Evolutionary conservation across 108 stramenopile species (phyloP).

Genomic region (Skeletonema potamos): DNA sequence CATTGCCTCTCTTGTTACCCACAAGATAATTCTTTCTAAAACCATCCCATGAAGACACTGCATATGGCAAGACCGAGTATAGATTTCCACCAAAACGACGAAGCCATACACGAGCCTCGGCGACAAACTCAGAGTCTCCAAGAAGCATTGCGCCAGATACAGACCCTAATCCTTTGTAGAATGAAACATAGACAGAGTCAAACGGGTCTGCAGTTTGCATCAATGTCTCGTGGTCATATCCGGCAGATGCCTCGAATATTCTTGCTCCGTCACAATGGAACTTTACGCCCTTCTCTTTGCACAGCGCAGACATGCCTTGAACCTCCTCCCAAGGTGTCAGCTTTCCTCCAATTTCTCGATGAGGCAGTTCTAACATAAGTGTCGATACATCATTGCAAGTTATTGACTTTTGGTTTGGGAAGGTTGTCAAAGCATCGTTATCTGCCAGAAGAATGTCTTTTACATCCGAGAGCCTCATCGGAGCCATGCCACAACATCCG

Average conservation of each 20-base stretch:
- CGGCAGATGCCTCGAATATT: conserved; percentile 75
- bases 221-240: conserved; percentile 40
- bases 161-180: conserved; percentile 83
- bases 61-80: conserved; percentile 71
- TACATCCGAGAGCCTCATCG: conserved; percentile 41
- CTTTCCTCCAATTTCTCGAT: conserved; percentile 86
- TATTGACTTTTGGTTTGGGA: conserved; percentile 2
- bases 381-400: conserved; percentile 30
- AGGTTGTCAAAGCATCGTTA: not conserved
- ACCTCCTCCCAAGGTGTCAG: conserved; percentile 70
- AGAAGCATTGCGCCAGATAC: conserved; percentile 78
- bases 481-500: conserved; percentile 30
- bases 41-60: conserved; percentile 62
- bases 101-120: conserved; percentile 70
- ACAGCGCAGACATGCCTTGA: conserved; percentile 38
- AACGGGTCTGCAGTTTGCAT: conserved; percentile 54
- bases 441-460: conserved; percentile 5
- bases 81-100: conserved; percentile 85
- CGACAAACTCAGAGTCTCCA: conserved; percentile 59
- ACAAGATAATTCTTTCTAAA: conserved; percentile 45
- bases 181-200: conserved; percentile 78
- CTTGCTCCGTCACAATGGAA: conserved; percentile 88
- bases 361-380: conserved; percentile 78
- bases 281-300: conserved; percentile 38
- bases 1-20: not conserved